A percentile compares a stretch with the other conserved stretches of the same genome.
phyloP scores from a whole-genome alignment of 495 filamentous ascomycete genomes.

The Penicillium goetzii region DNA sequence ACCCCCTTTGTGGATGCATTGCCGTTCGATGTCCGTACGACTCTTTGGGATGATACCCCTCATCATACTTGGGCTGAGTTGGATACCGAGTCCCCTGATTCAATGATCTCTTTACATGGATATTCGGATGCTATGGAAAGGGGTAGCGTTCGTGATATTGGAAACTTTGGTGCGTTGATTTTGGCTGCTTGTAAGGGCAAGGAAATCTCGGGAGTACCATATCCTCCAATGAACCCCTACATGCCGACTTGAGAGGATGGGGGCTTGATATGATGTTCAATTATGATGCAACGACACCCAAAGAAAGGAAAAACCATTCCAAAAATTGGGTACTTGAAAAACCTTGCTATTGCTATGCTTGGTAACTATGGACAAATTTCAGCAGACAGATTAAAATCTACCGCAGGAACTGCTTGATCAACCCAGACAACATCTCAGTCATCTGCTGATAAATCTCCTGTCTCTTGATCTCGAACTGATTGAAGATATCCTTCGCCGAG shows the following conservation, averaged over 20 bases:
- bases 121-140: slow-evolving; percentile 33
- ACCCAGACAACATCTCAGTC: slow-evolving; percentile 37
- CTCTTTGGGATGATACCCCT: background rate
- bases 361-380: background rate
- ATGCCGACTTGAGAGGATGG: background rate
- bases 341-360: background rate
- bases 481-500: slow-evolving; percentile 37
- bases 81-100: background rate
- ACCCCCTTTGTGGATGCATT: slow-evolving; percentile 24
- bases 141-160: slow-evolving; percentile 27
- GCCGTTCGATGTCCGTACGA: slow-evolving; percentile 22
- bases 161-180: slow-evolving; percentile 31
- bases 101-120: slow-evolving; percentile 37
- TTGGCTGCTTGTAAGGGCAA: slow-evolving; percentile 36
- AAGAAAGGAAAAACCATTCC: background rate
- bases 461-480: slow-evolving; percentile 45
- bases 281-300: background rate
- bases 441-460: slow-evolving; percentile 42
- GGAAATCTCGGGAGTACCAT: slow-evolving; percentile 21
- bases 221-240: slow-evolving; percentile 18
- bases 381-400: background rate
- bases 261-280: background rate
- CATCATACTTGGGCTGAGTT: background rate
- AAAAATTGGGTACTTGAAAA: background rate
- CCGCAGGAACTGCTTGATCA: slow-evolving; percentile 36